These are phyloP conservation scores for Colletotrichum lupini DNA, from an alignment of 2,329 filamentous ascomycete genomes.

Conservation along the genomic window DNA sequence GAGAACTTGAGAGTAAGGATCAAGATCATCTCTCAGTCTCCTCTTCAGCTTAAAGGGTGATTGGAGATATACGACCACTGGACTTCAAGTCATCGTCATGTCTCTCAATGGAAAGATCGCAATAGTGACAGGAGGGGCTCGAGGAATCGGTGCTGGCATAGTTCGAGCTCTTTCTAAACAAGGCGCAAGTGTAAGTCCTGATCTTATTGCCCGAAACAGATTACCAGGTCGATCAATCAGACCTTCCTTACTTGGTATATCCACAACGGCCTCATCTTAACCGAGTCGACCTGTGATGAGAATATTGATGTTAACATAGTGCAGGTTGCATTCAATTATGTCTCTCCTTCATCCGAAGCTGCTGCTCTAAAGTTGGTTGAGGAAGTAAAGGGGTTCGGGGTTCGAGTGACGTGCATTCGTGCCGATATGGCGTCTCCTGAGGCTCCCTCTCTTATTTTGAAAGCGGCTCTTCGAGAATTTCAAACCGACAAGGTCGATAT, in stretches of 20 bases:
- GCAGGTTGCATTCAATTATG: slow-evolving; percentile 28
- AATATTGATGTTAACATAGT: background rate
- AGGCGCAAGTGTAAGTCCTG: slow-evolving; percentile 47
- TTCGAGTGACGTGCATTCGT: slow-evolving; percentile 6
- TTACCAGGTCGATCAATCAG: no score
- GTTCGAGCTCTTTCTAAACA: slow-evolving; percentile 72
- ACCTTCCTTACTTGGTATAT: background rate
- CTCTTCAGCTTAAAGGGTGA: background rate
- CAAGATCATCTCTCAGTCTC: background rate
- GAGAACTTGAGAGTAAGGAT: background rate
- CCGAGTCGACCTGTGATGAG: no score
- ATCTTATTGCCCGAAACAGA: background rate
- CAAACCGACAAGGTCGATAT: slow-evolving; percentile 21
- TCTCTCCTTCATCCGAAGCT: slow-evolving; percentile 13
- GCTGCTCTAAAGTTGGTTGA: slow-evolving; percentile 1
- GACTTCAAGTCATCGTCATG: background rate
- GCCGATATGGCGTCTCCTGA: slow-evolving; percentile 18
- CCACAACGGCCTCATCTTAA: background rate
- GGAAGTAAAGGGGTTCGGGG: slow-evolving; percentile 9
- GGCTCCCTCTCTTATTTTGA: slow-evolving; percentile 1
- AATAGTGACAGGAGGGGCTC: slow-evolving; percentile 24
- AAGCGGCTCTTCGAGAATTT: background rate
- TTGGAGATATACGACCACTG: background rate
- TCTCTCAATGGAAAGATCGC: slow-evolving; percentile 15
- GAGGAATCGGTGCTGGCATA: slow-evolving; percentile 67